Evolutionary conservation across 345 rosid genomes (phyloP).

Genomic region (Syzygium grande): DNA sequence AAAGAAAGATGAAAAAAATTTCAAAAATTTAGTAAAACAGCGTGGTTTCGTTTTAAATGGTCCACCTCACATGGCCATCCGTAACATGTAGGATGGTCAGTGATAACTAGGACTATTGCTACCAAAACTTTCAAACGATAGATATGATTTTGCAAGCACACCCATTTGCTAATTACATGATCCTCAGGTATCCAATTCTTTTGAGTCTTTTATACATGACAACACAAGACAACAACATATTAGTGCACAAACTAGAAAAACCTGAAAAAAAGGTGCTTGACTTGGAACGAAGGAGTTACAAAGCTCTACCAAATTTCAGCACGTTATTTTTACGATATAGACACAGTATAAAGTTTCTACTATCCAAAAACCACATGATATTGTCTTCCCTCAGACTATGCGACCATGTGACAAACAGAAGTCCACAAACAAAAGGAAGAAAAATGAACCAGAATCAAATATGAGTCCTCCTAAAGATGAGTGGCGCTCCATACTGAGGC

Average conservation of each 20-base stretch:
- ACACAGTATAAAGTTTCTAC: background rate
- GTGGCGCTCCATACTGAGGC: conserved; percentile 67
- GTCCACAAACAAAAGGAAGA: background rate
- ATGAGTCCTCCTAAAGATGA: conserved; percentile 33
- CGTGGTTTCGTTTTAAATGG: too few species aligned
- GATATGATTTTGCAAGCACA: background rate
- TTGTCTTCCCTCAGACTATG: background rate
- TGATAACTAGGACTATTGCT: too few species aligned
- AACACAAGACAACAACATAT: background rate
- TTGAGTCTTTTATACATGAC: background rate
- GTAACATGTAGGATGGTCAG: too few species aligned
- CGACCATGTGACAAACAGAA: background rate
- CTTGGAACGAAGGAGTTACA: background rate
- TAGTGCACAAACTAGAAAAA: background rate
- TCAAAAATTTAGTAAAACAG: too few species aligned
- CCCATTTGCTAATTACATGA: background rate
- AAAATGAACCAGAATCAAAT: background rate
- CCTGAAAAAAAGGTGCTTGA: background rate
- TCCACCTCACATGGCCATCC: too few species aligned
- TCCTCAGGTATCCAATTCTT: background rate
- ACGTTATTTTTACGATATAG: background rate
- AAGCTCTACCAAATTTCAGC: background rate
- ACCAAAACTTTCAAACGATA: too few species aligned
- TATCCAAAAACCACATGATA: background rate
- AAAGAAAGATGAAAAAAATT: too few species aligned